Percentiles rank a stretch among this genome's conserved stretches.
Evolutionary conservation across 2,329 filamentous ascomycete species (phyloP).

Genomic region (Magnaporthiopsis poae): DNA sequence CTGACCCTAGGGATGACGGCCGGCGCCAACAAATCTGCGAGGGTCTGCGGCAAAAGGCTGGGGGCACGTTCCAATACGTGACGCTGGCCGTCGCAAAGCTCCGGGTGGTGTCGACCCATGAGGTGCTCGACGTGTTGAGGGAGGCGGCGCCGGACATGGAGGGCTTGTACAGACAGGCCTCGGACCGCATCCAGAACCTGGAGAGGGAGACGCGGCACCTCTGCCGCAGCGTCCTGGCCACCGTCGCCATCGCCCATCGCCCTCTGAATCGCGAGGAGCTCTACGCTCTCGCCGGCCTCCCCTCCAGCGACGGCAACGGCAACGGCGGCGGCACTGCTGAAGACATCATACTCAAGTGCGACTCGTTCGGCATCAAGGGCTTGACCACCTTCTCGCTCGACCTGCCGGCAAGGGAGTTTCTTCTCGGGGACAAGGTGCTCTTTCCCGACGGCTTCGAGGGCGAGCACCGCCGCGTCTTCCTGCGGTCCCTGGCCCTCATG

Average conservation of each 20-base stretch:
- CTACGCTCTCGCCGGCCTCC: too few relatives aligned
- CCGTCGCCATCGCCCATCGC: constrained; percentile 13
- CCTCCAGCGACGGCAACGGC: constrained; percentile 11
- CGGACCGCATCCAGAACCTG: constrained; percentile 21
- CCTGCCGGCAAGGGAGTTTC: constrained; percentile 33
- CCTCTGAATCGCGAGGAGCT: constrained; percentile 4
- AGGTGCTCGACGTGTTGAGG: background rate
- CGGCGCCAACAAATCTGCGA: background rate
- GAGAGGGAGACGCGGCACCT: constrained; percentile 17
- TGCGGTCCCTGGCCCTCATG: constrained; percentile 24
- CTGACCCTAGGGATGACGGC: background rate
- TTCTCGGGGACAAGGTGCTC: constrained; percentile 20
- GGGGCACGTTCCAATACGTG: background rate
- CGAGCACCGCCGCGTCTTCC: constrained; percentile 24
- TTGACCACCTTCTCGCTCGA: constrained; percentile 27
- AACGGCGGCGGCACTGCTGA: constrained; percentile 11
- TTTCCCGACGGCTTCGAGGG: constrained; percentile 19
- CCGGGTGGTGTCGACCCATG: background rate
- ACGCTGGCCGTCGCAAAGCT: background rate
- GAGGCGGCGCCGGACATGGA: background rate
- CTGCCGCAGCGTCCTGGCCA: constrained; percentile 25
- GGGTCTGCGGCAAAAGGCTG: background rate
- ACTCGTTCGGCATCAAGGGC: constrained; percentile 28
- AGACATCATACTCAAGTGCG: constrained; percentile 24
- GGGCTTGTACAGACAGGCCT: constrained; percentile 28